These are phyloP conservation scores for Chlamydomonas schloesseri DNA, from an alignment of 139 green algal species.

Conservation along the genomic window DNA sequence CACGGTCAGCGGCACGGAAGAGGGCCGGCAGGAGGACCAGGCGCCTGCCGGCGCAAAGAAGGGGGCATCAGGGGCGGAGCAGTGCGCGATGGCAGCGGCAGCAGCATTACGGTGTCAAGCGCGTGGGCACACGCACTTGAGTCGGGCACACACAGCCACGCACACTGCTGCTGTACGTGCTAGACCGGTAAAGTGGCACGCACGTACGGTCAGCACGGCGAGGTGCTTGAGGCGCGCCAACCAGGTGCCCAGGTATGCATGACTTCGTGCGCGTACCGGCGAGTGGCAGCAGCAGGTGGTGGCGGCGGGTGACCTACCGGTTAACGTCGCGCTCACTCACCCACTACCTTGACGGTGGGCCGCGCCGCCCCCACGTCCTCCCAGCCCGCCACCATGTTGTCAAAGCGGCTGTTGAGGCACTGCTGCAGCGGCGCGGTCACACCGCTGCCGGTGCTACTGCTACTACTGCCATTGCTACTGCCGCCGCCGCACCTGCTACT, in stretches of 20 bases:
- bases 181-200: no score
- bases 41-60: background rate
- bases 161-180: no score
- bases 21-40: slow-evolving; percentile 27
- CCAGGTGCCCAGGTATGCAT: no score
- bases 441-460: background rate
- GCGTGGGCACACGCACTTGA: background rate
- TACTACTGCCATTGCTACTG: background rate
- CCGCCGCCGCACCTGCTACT: no score
- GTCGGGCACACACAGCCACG: no score
- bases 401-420: slow-evolving; percentile 31
- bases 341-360: slow-evolving; percentile 17
- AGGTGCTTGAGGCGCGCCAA: no score
- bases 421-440: background rate
- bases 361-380: slow-evolving; percentile 12
- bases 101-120: background rate
- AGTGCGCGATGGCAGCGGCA: background rate
- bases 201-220: no score
- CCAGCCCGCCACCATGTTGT: background rate
- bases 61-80: no score
- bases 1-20: slow-evolving; percentile 34
- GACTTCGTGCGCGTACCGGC: no score
- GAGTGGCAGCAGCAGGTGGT: no score
- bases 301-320: no score
- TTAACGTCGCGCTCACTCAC: background rate